Base-by-base conservation (phyloP, 345 rosid genomes). In the Arabis hirsuta region DNA sequence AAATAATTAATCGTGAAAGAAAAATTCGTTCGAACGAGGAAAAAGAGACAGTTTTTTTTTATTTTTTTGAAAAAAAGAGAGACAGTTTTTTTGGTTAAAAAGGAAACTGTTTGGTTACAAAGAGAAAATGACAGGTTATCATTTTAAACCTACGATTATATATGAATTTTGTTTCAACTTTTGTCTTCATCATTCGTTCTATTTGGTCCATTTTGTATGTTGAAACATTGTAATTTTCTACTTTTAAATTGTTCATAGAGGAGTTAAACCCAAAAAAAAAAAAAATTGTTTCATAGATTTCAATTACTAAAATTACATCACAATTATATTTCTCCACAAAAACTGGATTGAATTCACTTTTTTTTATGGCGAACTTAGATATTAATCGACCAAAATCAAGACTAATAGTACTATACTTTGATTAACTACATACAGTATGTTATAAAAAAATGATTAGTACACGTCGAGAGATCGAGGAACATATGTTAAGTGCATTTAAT, bases 391-490 rank as follows among this genome's bases (percentile, higher is more conserved):
- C 46, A 20, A 68, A 31, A 9, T 42, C 12, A 58, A 53, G 34
- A 24, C 1, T 16, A 16, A 16, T 26, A 32, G 16, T 31, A 42
- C 52, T 60, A 32, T 31, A 12, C 36, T 34, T 36, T 22, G 14
- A 74, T 67, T 24, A 44, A 44, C 20, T 42, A 36, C 11, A 34
- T 36, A 22, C 24, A 22, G 24, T 22, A 36, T 36, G 41, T 36
- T 36, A 36, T 8, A 36, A 10, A 65, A 36, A 10, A 65, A 19
- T 67, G 36, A 67, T 74, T 24, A 43, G 22, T 9, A 67, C 73
- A 59, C 72, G 73, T 74, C 41, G 41, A 67, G 41, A 66, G 67
- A 66, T 59, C 9, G 26, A 2, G 27, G 46, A 31, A 59, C 53
- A 27, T 48, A 58, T 29, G 56, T 20, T 43, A 36, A 13, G 50